phyloP scores from a whole-genome alignment of 148 eudicot genomes.

The Vaccinium corymbosum region DNA sequence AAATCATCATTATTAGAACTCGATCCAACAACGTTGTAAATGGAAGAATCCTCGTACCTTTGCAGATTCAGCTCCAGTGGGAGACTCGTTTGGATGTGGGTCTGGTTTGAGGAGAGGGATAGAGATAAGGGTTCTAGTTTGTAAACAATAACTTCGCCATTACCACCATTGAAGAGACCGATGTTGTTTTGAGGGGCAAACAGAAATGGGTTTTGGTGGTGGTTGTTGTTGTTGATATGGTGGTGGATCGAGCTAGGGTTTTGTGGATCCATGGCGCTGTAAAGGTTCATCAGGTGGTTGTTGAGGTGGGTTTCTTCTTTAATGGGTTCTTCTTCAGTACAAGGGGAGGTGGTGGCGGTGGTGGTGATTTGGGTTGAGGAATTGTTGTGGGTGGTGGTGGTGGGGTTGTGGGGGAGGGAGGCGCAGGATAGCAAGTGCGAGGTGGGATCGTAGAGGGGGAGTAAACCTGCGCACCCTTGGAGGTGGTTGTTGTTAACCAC shows the following conservation, averaged over 20 bases:
- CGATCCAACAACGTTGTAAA: slow-evolving; percentile 13
- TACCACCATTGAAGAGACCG: slow-evolving; percentile 16
- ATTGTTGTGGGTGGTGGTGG: not conserved
- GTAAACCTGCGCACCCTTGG: slow-evolving; percentile 27
- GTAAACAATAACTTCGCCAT: slow-evolving; percentile 18
- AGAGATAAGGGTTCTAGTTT: slow-evolving; percentile 32
- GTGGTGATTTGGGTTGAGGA: slow-evolving; percentile 5
- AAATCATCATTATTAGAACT: slow-evolving; percentile 22
- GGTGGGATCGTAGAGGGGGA: slow-evolving; percentile 42
- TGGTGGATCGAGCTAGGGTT: slow-evolving; percentile 35
- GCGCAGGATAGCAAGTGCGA: slow-evolving; percentile 34
- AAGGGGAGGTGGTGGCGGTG: not conserved
- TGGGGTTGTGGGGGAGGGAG: slow-evolving; percentile 16
- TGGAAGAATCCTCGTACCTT: slow-evolving; percentile 22
- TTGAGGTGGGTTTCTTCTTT: slow-evolving; percentile 28
- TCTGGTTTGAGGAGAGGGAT: slow-evolving; percentile 41
- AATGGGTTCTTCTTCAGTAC: not conserved
- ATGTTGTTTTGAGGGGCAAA: slow-evolving; percentile 17
- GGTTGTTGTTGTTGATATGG: not conserved
- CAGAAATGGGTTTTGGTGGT: slow-evolving; percentile 1
- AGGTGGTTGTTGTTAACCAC: slow-evolving; percentile 18
- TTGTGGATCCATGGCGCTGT: slow-evolving; percentile 21
- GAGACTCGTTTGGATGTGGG: slow-evolving; percentile 14
- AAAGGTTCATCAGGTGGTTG: slow-evolving; percentile 20
- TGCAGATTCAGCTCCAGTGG: slow-evolving; percentile 32